These are phyloP conservation scores for Drechslerella coelobrocha DNA, from an alignment of 2,329 filamentous ascomycete species.

Conservation along the genomic window DNA sequence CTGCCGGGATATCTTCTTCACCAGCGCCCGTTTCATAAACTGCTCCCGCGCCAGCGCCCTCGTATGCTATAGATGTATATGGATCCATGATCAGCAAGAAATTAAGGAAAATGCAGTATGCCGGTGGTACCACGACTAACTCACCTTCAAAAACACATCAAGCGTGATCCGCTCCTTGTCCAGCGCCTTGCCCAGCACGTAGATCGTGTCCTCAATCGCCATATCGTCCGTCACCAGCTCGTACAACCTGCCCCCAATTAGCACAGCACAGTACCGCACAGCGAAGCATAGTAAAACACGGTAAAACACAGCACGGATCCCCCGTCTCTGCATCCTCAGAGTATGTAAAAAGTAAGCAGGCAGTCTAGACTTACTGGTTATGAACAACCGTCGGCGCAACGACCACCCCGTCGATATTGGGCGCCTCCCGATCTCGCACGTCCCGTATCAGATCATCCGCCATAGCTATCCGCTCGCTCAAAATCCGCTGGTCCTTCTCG, in stretches of 20 bases:
- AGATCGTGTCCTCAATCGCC: constrained; percentile 84
- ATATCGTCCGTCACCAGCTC: constrained; percentile 85
- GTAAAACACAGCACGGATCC: no score
- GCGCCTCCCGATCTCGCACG: constrained; percentile 72
- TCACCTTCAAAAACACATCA: constrained; percentile 76
- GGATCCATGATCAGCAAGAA: constrained; percentile 9
- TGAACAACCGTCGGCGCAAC: constrained; percentile 93
- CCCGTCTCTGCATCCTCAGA: no score
- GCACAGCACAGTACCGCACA: no score
- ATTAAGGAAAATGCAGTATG: constrained; percentile 17
- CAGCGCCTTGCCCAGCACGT: constrained; percentile 76
- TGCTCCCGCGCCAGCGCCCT: constrained; percentile 77
- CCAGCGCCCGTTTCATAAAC: constrained; percentile 82
- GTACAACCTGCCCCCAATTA: constrained; percentile 66
- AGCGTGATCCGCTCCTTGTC: constrained; percentile 74
- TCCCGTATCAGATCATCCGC: constrained; percentile 79
- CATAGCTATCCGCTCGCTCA: constrained; percentile 76
- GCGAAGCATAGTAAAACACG: no score
- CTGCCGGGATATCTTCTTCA: constrained; percentile 76
- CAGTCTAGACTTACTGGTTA: constrained; percentile 66
- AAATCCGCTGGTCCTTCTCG: constrained; percentile 76
- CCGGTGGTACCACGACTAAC: constrained; percentile 26
- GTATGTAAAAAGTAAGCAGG: no score
- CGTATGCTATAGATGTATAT: constrained; percentile 63
- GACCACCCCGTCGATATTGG: constrained; percentile 85